Evolutionary conservation across 805 yeast species (phyloP).

Genomic region (Ogataea neopini): DNA sequence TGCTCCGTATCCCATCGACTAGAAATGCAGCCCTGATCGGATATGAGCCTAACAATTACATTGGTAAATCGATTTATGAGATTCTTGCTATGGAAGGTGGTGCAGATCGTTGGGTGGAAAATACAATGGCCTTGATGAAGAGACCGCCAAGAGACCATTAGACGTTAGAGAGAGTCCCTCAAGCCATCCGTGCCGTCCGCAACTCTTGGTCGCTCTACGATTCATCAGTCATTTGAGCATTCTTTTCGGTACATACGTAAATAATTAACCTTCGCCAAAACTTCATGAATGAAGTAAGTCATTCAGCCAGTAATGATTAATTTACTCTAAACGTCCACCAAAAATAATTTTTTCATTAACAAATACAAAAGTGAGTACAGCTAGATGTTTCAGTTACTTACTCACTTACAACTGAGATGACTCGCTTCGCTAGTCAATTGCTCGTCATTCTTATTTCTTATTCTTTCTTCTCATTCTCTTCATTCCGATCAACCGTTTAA

Average conservation of each 20-base stretch:
- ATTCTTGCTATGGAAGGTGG: constrained; percentile 80
- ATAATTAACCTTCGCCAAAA: background rate
- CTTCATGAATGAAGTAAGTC: too few species aligned
- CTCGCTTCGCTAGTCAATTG: too few species aligned
- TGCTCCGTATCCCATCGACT: constrained; percentile 91
- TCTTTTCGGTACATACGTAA: too few species aligned
- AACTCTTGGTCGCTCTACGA: too few species aligned
- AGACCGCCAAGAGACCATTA: constrained; percentile 70
- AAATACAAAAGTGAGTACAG: too few species aligned
- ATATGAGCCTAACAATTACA: constrained; percentile 35
- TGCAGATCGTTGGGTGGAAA: constrained; percentile 87
- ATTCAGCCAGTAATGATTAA: too few species aligned
- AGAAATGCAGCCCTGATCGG: constrained; percentile 91
- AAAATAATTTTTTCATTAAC: too few species aligned
- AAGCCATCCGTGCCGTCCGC: too few species aligned
- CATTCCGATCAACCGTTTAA: constrained; percentile 63
- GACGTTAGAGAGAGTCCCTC: background rate
- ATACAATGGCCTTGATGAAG: constrained; percentile 69
- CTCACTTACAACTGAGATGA: too few species aligned
- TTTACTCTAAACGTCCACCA: too few species aligned
- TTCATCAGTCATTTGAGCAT: too few species aligned
- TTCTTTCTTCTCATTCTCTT: constrained; percentile 63
- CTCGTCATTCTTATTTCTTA: constrained; percentile 28
- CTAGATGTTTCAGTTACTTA: too few species aligned
- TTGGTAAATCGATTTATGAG: constrained; percentile 49